Base-by-base conservation (phyloP, 805 yeast species). In the Wickerhamiella kurtzmanii region DNA sequence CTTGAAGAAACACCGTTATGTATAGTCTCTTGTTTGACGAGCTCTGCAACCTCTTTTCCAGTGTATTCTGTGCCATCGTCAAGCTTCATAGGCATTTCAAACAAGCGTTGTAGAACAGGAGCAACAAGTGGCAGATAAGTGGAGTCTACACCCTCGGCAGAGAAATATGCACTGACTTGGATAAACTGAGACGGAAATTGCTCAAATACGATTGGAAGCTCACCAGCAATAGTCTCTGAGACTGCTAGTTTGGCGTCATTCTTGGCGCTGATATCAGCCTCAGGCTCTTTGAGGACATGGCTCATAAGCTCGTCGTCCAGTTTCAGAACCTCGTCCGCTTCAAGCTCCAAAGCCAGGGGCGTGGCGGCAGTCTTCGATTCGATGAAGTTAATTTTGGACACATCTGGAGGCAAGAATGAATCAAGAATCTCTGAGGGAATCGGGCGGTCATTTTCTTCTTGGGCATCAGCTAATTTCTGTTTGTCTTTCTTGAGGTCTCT, bases 111-210 rank as follows among this genome's bases (percentile, higher is more conserved):
- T 48, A 79, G 69, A 8, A 88, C 60, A 8, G 74, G 61, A 18
- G 79, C 77, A 52, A 84, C 68, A 49, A 81, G 79, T 2, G 83
- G 81, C 45, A 87, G 66, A 15, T 80, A 65, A 2, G 65, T 58
- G 21, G 71, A 66, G 44, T 74, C 80, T 19, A 77, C 68, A 41
- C 56, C 69, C 40, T 66, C 71, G 1, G 84, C 75, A 8, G 80
- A 74, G 58, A 83, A 61, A 35, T 80, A 61, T 36, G 85, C 60
- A 48, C 78, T 75, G 18, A 87, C 69, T 13, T 82, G 76, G 35
- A 84, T 75, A 60, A 89, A 92, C 56, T 82, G 79, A 1, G 96
- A 83, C 46, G 79, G 74, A 58, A 76, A 80, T 52, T 80, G 76
- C 62, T 92, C 96, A 55, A 82, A 72, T 59, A 86, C 92, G 44